A percentile compares a stretch with the other conserved stretches of the same genome.
Conservation (phyloP, 306 rosid genomes). For the Sesbania bispinosa region DNA sequence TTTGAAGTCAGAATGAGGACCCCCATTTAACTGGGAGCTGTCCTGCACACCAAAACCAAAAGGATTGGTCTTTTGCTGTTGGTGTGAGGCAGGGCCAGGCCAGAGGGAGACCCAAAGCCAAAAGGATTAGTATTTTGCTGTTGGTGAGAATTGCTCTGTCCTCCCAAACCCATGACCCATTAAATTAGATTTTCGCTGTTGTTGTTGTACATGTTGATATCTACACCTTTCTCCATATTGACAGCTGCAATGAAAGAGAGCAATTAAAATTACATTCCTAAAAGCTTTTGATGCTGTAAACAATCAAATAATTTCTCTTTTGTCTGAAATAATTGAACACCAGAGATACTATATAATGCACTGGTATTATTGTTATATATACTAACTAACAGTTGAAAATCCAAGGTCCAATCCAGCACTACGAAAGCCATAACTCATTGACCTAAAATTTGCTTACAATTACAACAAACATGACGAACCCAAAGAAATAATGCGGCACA, state of each 20-base stretch:
- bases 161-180: constrained; percentile 32
- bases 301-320: neutral
- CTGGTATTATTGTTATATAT: neutral
- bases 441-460: neutral
- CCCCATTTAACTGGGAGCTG: constrained; percentile 35
- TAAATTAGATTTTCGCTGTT: constrained; percentile 46
- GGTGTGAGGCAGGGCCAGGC: constrained; percentile 24
- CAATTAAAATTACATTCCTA: neutral
- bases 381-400: neutral
- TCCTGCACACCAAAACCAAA: constrained; percentile 76
- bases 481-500: neutral
- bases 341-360: too few species aligned
- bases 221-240: constrained; percentile 70
- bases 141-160: constrained; percentile 14
- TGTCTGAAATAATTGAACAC: too few species aligned
- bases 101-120: constrained; percentile 48
- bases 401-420: neutral
- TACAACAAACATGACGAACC: neutral
- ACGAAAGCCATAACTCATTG: neutral
- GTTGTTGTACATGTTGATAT: constrained; percentile 52
- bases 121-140: constrained; percentile 40
- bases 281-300: neutral
- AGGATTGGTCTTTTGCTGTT: constrained; percentile 59
- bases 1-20: constrained; percentile 37
- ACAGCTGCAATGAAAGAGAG: constrained; percentile 50